Evolutionary conservation across 1,284 basidiomycete genomes (phyloP).

Genomic region (Vanrija humicola): DNA sequence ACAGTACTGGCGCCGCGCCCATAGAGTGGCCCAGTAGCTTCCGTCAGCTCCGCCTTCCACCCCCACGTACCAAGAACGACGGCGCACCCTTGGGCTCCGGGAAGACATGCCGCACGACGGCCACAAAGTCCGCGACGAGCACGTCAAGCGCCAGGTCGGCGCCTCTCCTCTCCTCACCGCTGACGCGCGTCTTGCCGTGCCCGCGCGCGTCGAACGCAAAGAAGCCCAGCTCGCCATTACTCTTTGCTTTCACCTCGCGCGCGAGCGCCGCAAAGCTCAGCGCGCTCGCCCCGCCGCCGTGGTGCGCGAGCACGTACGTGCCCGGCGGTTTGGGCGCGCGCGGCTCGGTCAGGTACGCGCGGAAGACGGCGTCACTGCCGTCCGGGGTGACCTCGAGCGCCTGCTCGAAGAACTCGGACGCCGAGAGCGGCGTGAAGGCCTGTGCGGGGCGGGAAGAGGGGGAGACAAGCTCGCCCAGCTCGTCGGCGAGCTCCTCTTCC

Average conservation of each 20-base stretch:
- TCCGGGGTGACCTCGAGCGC: conserved; percentile 69
- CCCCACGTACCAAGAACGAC: conserved; percentile 61
- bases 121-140: conserved; percentile 67
- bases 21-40: conserved; percentile 85
- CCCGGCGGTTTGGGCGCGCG: conserved; percentile 40
- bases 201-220: conserved; percentile 78
- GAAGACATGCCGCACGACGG: conserved; percentile 64
- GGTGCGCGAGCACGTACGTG: conserved; percentile 82
- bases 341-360: conserved; percentile 69
- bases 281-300: conserved; percentile 88
- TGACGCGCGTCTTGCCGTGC: conserved; percentile 63
- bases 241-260: conserved; percentile 62
- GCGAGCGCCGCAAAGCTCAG: conserved; percentile 86
- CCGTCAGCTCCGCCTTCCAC: conserved; percentile 19
- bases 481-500: conserved; percentile 60
- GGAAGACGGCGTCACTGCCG: conserved; percentile 59
- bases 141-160: conserved; percentile 67
- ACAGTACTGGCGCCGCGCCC: conserved; percentile 82
- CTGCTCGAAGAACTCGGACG: conserved; percentile 66
- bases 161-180: conserved; percentile 50
- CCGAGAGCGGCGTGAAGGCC: conserved; percentile 67
- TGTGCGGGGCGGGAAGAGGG: not conserved
- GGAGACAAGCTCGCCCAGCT: conserved; percentile 58
- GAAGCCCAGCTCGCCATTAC: conserved; percentile 73
- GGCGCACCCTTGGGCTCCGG: conserved; percentile 63